Evolutionary conservation across 257 asterid species (phyloP).

Genomic region (Ophiorrhiza pumila): DNA sequence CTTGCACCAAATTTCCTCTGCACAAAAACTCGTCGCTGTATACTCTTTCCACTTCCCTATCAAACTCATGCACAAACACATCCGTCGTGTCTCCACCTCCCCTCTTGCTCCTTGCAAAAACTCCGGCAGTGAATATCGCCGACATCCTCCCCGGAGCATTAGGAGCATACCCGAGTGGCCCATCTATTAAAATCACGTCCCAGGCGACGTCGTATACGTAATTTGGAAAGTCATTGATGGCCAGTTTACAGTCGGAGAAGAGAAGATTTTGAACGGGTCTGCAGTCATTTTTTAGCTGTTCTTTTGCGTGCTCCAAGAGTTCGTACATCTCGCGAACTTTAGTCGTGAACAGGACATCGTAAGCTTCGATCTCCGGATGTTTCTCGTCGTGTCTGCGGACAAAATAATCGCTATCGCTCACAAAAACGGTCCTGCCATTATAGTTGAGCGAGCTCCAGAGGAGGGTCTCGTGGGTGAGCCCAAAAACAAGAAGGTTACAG

Average conservation of each 20-base stretch:
- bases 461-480: slow-evolving; percentile 69
- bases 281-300: slow-evolving; percentile 44
- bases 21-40: slow-evolving; percentile 69
- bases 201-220: slow-evolving; percentile 83
- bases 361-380: slow-evolving; percentile 66
- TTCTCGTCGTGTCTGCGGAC: slow-evolving; percentile 49
- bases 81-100: slow-evolving; percentile 51
- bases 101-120: slow-evolving; percentile 65
- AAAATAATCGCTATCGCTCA: slow-evolving; percentile 55
- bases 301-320: slow-evolving; percentile 42
- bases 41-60: slow-evolving; percentile 58
- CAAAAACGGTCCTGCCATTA: slow-evolving; percentile 72
- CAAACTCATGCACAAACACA: slow-evolving; percentile 65
- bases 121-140: slow-evolving; percentile 74
- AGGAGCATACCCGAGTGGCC: slow-evolving; percentile 60
- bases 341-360: slow-evolving; percentile 68
- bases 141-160: slow-evolving; percentile 73
- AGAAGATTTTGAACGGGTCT: slow-evolving; percentile 77
- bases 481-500: slow-evolving; percentile 79
- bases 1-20: slow-evolving; percentile 47
- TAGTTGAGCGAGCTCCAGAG: slow-evolving; percentile 74
- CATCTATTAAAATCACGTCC: slow-evolving; percentile 73
- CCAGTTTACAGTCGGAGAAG: slow-evolving; percentile 76
- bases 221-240: slow-evolving; percentile 76
- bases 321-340: slow-evolving; percentile 60